These are phyloP conservation scores for Rhododendron ferrugineum DNA, from an alignment of 148 eudicot genomes.

Conservation along the genomic window DNA sequence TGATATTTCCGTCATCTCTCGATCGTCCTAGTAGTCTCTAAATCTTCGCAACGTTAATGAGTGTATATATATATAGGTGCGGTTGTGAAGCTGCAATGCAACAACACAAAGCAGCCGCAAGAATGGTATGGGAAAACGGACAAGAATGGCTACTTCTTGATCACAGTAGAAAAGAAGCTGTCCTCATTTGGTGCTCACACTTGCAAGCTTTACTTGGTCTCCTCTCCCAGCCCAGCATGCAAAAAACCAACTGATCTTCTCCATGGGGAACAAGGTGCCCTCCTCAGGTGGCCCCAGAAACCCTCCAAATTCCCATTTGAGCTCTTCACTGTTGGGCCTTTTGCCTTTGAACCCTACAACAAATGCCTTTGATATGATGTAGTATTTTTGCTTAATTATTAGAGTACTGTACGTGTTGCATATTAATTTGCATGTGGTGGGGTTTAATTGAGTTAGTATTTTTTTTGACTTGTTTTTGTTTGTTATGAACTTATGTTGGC, in stretches of 20 bases:
- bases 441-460: background rate
- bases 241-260: slow-evolving; percentile 28
- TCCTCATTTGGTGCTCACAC: slow-evolving; percentile 22
- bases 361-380: slow-evolving; percentile 11
- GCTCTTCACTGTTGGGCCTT: slow-evolving; percentile 37
- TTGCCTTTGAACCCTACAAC: slow-evolving; percentile 35
- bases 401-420: too few species aligned
- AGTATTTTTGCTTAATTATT: background rate
- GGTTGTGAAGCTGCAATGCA: slow-evolving; percentile 36
- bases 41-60: slow-evolving; percentile 5
- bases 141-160: slow-evolving; percentile 51
- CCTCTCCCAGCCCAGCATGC: slow-evolving; percentile 22
- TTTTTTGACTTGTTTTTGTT: background rate
- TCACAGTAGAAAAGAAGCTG: slow-evolving; percentile 17
- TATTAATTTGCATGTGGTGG: too few species aligned
- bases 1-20: too few species aligned
- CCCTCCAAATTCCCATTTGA: slow-evolving; percentile 4
- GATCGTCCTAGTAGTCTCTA: background rate
- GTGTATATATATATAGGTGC: slow-evolving; percentile 38
- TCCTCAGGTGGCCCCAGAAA: slow-evolving; percentile 3
- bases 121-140: slow-evolving; percentile 28
- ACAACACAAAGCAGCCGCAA: slow-evolving; percentile 28
- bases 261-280: slow-evolving; percentile 32
- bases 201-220: slow-evolving; percentile 32
- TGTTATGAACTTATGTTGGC: background rate